Evolutionary conservation across 1,284 basidiomycete species (phyloP), one percentile per base, ranked within the genome.

Genomic region (Agaricales sp.): DNA sequence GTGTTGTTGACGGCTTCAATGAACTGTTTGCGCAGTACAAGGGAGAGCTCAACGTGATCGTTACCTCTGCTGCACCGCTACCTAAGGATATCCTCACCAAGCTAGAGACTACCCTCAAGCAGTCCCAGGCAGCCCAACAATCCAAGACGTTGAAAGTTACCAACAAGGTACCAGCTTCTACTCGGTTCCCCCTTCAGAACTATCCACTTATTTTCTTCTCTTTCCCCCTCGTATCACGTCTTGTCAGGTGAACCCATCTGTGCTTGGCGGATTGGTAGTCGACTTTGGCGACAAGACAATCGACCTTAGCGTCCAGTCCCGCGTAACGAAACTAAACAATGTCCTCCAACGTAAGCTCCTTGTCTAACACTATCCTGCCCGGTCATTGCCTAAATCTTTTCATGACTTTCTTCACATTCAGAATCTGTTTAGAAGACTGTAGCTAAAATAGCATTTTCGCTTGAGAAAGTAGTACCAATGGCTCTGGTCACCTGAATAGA

Each of bases 251-350:
- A 93, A 95, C 74, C 82, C 91, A 45, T 72, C 80, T 14, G 73
- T 95, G 52, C 70, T 96, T 52, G 93, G 92, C 53, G 95, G 95
- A 50, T 71, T 98, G 53, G 75, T 96, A 51, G 87, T 99, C 50
- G 95, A 99, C 73, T 94, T 99, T 65, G 96, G 92, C 57, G 95
- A 98, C 75, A 94, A 94, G 77, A 93, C 91, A 50, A 88, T 97
- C 59, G 96, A 99, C 71, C 78, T 98, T 55, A 92, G 89, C 59
- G 94, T 96, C 49, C 83, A 85, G 48, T 90, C 87, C 53, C 87
- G 91, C 53, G 92, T 99, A 62, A 95, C 86, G 67, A 93, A 93
- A 72, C 81, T 97, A 65, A 98, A 97, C 78, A 78, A 79, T 57
- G 77, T 90, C 61, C 77, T 98, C 49, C 76, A 86, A 63, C 81